These are phyloP conservation scores for Monosporascus ibericus DNA, from an alignment of 2,329 filamentous ascomycete species.

Conservation along the genomic window DNA sequence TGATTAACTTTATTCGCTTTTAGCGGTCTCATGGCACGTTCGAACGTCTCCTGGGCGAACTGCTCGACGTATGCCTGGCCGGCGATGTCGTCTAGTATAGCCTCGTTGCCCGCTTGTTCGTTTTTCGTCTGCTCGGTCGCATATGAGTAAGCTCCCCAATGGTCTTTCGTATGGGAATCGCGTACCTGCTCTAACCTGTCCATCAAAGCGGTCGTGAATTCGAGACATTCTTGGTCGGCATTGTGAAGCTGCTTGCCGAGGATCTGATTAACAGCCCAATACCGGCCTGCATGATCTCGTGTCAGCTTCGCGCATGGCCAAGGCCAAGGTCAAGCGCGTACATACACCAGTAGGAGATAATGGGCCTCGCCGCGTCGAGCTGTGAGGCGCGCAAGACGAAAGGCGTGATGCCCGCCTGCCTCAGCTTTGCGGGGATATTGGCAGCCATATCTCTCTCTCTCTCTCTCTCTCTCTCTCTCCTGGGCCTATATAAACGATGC, in stretches of 20 bases:
- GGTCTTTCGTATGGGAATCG: background rate
- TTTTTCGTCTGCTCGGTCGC: slow-evolving; percentile 54
- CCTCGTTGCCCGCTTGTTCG: slow-evolving; percentile 70
- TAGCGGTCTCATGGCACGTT: slow-evolving; percentile 75
- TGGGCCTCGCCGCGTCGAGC: slow-evolving; percentile 77
- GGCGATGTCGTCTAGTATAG: slow-evolving; percentile 76
- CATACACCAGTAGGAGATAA: slow-evolving; percentile 93
- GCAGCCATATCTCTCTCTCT: slow-evolving; percentile 60
- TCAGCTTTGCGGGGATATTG: slow-evolving; percentile 65
- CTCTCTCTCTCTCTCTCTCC: no score
- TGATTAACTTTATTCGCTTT: slow-evolving; percentile 76
- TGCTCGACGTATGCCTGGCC: slow-evolving; percentile 92
- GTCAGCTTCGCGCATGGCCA: slow-evolving; percentile 6
- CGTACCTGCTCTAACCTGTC: slow-evolving; percentile 78
- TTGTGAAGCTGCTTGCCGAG: slow-evolving; percentile 74
- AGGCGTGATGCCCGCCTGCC: slow-evolving; percentile 73
- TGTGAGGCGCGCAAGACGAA: slow-evolving; percentile 81
- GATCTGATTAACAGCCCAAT: slow-evolving; percentile 90
- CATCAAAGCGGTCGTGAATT: slow-evolving; percentile 79
- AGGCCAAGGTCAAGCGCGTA: slow-evolving; percentile 17
- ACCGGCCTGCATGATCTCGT: slow-evolving; percentile 57
- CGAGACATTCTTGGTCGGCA: slow-evolving; percentile 67
- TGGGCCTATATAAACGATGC: no score
- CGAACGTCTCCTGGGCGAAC: slow-evolving; percentile 84
- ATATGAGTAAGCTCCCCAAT: background rate